These are phyloP conservation scores for Inonotus obliquus DNA, from an alignment of 1,284 basidiomycete species.

Conservation along the genomic window DNA sequence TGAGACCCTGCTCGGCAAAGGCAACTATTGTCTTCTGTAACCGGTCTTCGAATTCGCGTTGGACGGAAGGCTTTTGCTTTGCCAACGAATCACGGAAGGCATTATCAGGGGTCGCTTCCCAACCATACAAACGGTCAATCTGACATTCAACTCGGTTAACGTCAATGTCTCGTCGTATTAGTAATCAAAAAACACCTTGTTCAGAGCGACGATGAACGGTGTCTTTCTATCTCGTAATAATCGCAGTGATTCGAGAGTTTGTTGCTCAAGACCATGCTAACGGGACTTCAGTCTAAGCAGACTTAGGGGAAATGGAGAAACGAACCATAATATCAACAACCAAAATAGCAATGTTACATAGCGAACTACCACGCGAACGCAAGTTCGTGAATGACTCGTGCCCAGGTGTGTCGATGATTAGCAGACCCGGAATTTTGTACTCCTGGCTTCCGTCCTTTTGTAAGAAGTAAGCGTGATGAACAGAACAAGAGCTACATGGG, in stretches of 20 bases:
- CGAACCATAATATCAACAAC: slow-evolving; percentile 97
- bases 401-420: slow-evolving; percentile 98
- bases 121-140: slow-evolving; percentile 98
- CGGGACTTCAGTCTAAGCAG: slow-evolving; percentile 9
- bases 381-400: slow-evolving; percentile 99
- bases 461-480: background rate
- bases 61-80: slow-evolving; percentile 79
- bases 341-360: slow-evolving; percentile 98
- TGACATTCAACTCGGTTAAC: slow-evolving; percentile 26
- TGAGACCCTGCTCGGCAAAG: slow-evolving; percentile 97
- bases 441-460: slow-evolving; percentile 74
- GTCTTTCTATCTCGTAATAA: slow-evolving; percentile 93
- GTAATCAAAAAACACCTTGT: slow-evolving; percentile 61
- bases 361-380: slow-evolving; percentile 91
- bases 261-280: slow-evolving; percentile 94
- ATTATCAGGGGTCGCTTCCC: slow-evolving; percentile 88
- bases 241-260: slow-evolving; percentile 95
- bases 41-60: slow-evolving; percentile 93
- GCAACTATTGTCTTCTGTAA: slow-evolving; percentile 83
- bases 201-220: slow-evolving; percentile 98
- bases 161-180: slow-evolving; percentile 10
- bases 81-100: slow-evolving; percentile 90
- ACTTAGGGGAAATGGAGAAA: slow-evolving; percentile 1
- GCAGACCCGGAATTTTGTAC: slow-evolving; percentile 95
- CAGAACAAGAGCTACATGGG: background rate